Evolutionary conservation across 177 flowering plant species (phyloP), one percentile per base, ranked within the genome.

Genomic region (Vitis hybrid): DNA sequence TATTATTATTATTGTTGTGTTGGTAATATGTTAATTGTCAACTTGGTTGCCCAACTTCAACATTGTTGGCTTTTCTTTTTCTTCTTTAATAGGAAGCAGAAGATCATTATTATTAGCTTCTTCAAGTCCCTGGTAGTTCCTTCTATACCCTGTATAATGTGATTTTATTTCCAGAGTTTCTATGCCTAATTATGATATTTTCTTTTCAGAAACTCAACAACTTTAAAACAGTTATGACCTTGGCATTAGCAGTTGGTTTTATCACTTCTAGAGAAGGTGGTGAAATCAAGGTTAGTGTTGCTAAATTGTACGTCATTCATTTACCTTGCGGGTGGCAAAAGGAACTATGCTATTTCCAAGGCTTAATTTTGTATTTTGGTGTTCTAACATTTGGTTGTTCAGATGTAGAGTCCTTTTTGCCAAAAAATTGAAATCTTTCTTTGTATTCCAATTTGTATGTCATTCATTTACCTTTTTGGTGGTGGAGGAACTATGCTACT

Each of bases 171-270:
- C 58, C 54, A 15, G 60, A 11, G 19, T 9, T 50, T 62, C 16
- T 62, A 11, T 68, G 13, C 22, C 20, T 64, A 10, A 63, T 55
- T 19, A 26, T 19, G n/a, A 29, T 5, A 69, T 64, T 69, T 15
- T 67, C 54, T 59, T 75, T 72, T 57, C 92, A 90, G 98, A 80
- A 87, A 68, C 80, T 87, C 51, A 31, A 67, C 22, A 68, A 71
- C 77, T 93, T 93, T 59, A 73, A 69, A 66, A 83, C 66, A 76
- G 79, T 89, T 59, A 60, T 86, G 78, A 77, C 64, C 48, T 76
- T 90, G 79, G 78, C 81, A 57, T 73, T 81, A 51, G 50, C 71
- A 60, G 76, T 80, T 63, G 85, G 88, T 26, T 31, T 73, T 71
- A 74, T 61, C 48, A 16, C 77, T 77, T 69, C 73, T 66, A 72